Evolutionary conservation across 345 rosid genomes (phyloP), one percentile per base, ranked within the genome.

Genomic region (Rhodamnia rubescens): DNA sequence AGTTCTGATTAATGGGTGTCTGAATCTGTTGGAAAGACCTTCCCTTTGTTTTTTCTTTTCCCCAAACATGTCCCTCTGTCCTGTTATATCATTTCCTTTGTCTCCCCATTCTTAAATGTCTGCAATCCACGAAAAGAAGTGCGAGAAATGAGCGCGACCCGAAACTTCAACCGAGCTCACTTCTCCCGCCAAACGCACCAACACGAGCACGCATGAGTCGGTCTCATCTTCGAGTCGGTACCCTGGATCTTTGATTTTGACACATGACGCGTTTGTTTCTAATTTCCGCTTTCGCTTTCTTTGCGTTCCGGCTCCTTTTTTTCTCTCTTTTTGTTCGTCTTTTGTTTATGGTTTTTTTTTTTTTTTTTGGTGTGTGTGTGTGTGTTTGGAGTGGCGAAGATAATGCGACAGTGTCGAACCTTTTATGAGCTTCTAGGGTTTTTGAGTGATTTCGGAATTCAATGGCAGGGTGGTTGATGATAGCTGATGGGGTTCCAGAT

Each of bases 391-490:
- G 40, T 81, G 86, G 84, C 44, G 98, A 86, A 90, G 91, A 53
- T 84, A 88, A 69, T 69, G 80, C 26, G 75, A 64, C 80, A 8
- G 80, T 69, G 80, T 36, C 80, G 80, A 53, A 94, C 86, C 29
- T 96, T 93, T 13, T 51, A 5, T 53, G 42, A 27, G 83, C 83
- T 87, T 59, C 84, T 86, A 64, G 88, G 88, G 85, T 87, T 87
- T 69, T 69, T 32, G 13, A 69, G 47, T 83, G 82, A 56, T 75
- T 64, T 85, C 36, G 84, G 78, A 78, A 82, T 83, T 85, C 86
- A 47, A 87, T 89, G 89, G 88, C 89, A 89, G 91, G 91, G 74
- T 89, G 88, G 86, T 87, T 87, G 55, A 86, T 82, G 83, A 40
- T 86, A 47, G 83, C 42, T 29, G 89, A 86, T 32, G 83, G 49